Evolutionary conservation across 1,139 yeast species (phyloP).

Genomic region (Saccharomyces hybrid): DNA sequence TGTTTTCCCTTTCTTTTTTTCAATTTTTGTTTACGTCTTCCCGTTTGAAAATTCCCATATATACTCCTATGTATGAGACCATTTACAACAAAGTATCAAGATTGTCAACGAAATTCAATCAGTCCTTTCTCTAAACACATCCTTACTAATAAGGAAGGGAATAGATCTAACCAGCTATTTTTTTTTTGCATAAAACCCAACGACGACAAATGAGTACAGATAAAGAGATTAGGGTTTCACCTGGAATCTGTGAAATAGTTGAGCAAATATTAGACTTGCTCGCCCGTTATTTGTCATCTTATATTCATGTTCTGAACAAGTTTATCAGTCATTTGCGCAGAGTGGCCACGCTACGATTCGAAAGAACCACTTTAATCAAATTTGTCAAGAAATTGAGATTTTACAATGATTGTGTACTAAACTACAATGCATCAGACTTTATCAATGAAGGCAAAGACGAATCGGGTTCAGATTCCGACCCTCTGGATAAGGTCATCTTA

Average conservation of each 20-base stretch:
- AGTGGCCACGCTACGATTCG: constrained; percentile 27
- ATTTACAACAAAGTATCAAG: background rate
- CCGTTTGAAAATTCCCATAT: background rate
- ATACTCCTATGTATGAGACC: background rate
- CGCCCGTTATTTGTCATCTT: constrained; percentile 24
- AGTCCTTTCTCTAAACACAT: background rate
- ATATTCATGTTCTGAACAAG: constrained; percentile 28
- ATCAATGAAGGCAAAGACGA: constrained; percentile 5
- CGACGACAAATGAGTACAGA: background rate
- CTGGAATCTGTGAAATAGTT: background rate
- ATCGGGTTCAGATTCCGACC: background rate
- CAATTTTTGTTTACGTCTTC: background rate
- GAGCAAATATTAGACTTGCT: constrained; percentile 13
- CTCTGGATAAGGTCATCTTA: constrained; percentile 10
- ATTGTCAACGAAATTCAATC: background rate
- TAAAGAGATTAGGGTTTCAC: background rate
- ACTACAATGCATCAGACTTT: constrained; percentile 10
- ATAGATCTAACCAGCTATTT: background rate
- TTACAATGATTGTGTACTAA: constrained; percentile 23
- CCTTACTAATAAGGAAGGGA: background rate
- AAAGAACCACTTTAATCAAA: constrained; percentile 31
- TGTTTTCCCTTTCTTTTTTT: background rate
- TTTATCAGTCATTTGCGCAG: constrained; percentile 28
- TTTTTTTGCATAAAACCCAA: background rate
- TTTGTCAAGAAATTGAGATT: constrained; percentile 31